A percentile compares a stretch with the other conserved stretches of the same genome.
Evolutionary conservation across 1,284 basidiomycete genomes (phyloP).

Genomic region (Thecaphora thlaspeos): DNA sequence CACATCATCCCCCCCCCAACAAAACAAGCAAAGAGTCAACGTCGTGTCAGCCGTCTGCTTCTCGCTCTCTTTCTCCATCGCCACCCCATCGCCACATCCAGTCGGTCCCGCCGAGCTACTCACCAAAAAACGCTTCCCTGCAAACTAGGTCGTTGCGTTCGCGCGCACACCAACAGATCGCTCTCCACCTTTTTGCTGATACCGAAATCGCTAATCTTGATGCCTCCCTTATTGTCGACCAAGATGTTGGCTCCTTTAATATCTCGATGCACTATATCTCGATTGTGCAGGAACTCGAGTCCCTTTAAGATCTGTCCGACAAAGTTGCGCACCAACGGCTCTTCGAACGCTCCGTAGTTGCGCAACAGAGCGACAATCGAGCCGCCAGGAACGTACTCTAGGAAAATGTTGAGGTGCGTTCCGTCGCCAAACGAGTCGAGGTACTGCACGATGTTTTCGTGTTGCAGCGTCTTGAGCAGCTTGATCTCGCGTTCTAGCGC

Average conservation of each 20-base stretch:
- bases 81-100: background rate
- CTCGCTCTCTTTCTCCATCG: background rate
- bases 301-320: slow-evolving; percentile 90
- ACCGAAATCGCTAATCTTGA: slow-evolving; percentile 98
- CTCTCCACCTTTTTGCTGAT: slow-evolving; percentile 97
- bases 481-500: slow-evolving; percentile 96
- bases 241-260: slow-evolving; percentile 98
- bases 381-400: slow-evolving; percentile 97
- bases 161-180: slow-evolving; percentile 55
- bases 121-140: slow-evolving; percentile 92
- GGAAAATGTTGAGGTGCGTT: slow-evolving; percentile 86
- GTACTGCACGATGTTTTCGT: slow-evolving; percentile 97
- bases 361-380: slow-evolving; percentile 87
- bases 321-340: slow-evolving; percentile 89
- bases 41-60: too few species aligned
- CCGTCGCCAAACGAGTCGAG: slow-evolving; percentile 61
- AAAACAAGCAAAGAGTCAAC: too few species aligned
- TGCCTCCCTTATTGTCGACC: slow-evolving; percentile 95
- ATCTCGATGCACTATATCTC: slow-evolving; percentile 95
- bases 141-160: slow-evolving; percentile 77
- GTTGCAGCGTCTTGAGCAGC: slow-evolving; percentile 87
- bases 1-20: too few species aligned
- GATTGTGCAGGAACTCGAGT: slow-evolving; percentile 85
- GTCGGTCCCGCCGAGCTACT: too few species aligned
- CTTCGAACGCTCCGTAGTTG: slow-evolving; percentile 96